Base-by-base conservation (phyloP, 202 grass and related monocot genomes). In the Panicum virgatum region DNA sequence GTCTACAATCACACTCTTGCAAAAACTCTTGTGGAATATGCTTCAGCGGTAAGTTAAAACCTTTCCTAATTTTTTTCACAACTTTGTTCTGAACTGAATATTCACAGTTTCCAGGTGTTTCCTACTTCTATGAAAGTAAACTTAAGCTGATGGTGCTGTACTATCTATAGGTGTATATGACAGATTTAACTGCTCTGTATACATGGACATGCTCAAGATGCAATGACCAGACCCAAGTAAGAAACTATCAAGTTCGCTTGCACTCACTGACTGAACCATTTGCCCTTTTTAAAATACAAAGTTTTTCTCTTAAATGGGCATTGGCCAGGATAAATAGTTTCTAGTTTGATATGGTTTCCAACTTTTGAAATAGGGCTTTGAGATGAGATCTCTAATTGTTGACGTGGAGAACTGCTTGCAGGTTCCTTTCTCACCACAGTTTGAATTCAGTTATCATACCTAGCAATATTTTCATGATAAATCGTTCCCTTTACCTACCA, bases 171-270 rank as follows among this genome's bases (percentile, higher is more conserved):
- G 91, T 94, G 43, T 97, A 97, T 44, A 94, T 93, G 57, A 85
- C 91, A 81, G 94, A 97, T 85, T 88, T 97, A 84, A 94, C 94
- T 53, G 80, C 76, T 26, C 78, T 97, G 14, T 92, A 83, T 85
- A 84, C 91, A 69, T 97, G 94, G 94, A 97, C 94, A 54, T 97
- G 94, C 68, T 75, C 85, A 34, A 97, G 94, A 56, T 97, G 94
- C 69, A 88, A 92, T 69, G 88, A 94, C 85, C 83, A 94, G 77
- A 97, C 89, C 78, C 88, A 70, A 83, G 94, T 97, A 94, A 83
- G 80, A 89, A 82, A 74, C 15, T 26, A 9, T 51, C n/a, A 40
- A 75, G 43, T 60, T 86, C 59, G 20, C 62, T 84, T 75, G 5
- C 19, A 64, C 89, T 88, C 25, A 29, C 6, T 51, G 29, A 5